Percentiles rank a stretch among this genome's conserved stretches.
Conservation (phyloP, 768 basidiomycete genomes). For the Chalciporus pseudorubinellus region DNA sequence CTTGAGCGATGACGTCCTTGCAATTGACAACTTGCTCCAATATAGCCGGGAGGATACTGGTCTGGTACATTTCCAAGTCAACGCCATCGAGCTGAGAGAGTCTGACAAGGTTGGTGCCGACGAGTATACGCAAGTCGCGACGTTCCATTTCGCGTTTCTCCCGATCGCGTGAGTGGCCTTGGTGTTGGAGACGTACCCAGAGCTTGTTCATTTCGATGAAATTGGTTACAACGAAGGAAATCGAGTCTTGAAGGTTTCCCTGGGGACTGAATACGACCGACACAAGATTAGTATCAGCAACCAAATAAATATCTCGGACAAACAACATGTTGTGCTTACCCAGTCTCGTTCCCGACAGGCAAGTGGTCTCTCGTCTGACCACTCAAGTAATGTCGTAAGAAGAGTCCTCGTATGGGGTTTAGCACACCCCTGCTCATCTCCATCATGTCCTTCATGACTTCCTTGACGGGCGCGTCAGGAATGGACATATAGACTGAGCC, state of each 20-base stretch:
- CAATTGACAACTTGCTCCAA: conserved; percentile 98
- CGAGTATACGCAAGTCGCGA: conserved; percentile 90
- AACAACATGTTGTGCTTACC: conserved; percentile 48
- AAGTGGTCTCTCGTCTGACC: conserved; percentile 95
- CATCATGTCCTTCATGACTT: conserved; percentile 99
- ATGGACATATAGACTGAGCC: conserved; percentile 99
- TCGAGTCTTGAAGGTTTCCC: conserved; percentile 94
- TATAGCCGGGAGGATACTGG: conserved; percentile 83
- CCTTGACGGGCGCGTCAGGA: conserved; percentile 94
- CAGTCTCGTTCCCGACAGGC: conserved; percentile 80
- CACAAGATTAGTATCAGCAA: background rate
- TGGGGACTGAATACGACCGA: conserved; percentile 50
- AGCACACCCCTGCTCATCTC: conserved; percentile 98
- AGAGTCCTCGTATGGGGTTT: conserved; percentile 95
- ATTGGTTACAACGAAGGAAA: conserved; percentile 93
- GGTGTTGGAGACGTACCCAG: conserved; percentile 98
- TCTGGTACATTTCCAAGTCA: conserved; percentile 88
- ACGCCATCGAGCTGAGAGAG: conserved; percentile 95
- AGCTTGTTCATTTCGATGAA: conserved; percentile 99
- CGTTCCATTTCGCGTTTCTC: conserved; percentile 98
- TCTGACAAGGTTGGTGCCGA: conserved; percentile 96
- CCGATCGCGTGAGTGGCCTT: conserved; percentile 94
- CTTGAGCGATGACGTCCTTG: conserved; percentile 98
- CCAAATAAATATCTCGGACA: background rate
- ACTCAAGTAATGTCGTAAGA: conserved; percentile 93